These are phyloP conservation scores for Globisporangium carolinianum DNA, from an alignment of 352 stramenopile species.

Conservation along the genomic window DNA sequence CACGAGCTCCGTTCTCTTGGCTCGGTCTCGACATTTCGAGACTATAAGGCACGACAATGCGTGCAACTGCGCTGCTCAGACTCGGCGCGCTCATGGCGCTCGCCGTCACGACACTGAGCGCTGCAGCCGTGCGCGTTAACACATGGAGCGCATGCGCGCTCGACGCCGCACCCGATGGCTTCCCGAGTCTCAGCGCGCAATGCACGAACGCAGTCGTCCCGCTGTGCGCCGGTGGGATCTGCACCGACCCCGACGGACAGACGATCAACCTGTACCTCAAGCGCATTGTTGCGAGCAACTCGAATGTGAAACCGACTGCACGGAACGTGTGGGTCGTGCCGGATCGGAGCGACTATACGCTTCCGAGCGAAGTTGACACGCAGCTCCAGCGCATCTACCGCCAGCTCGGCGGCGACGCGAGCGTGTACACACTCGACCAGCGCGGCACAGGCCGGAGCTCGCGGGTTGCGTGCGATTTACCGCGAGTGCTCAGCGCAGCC, in stretches of 20 bases:
- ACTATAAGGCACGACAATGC: not conserved
- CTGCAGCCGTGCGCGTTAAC: conserved; percentile 10
- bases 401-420: conserved; percentile 28
- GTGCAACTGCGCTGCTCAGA: not conserved
- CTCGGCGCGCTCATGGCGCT: not conserved
- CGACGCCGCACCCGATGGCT: conserved; percentile 17
- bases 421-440: conserved; percentile 52
- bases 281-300: conserved; percentile 28
- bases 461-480: conserved; percentile 26
- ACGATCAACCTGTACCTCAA: conserved; percentile 51
- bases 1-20: not conserved
- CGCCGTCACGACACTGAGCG: not conserved
- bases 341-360: conserved; percentile 21
- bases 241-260: conserved; percentile 26
- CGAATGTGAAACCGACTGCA: not conserved
- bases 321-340: conserved; percentile 35
- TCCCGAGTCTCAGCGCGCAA: conserved; percentile 23
- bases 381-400: conserved; percentile 46
- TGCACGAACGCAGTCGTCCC: conserved; percentile 33
- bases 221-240: conserved; percentile 41
- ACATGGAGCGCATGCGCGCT: conserved; percentile 29
- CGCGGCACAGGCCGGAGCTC: conserved; percentile 44
- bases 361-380: conserved; percentile 17
- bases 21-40: not conserved
- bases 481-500: not conserved